These are phyloP conservation scores for Ascochyta rabiei DNA, from an alignment of 2,329 filamentous ascomycete genomes.

Conservation along the genomic window DNA sequence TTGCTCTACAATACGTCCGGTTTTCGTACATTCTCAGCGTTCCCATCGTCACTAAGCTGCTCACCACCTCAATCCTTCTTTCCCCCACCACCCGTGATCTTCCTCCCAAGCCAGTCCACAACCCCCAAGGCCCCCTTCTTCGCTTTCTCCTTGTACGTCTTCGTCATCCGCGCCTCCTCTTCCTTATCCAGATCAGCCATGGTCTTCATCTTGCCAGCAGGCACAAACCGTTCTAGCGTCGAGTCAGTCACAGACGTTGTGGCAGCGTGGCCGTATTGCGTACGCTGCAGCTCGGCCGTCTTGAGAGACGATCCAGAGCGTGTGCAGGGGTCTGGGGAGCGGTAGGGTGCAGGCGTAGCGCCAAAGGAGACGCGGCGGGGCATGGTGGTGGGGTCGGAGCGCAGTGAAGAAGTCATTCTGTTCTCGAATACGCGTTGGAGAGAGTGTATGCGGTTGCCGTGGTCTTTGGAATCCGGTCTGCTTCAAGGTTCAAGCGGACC, in stretches of 20 bases:
- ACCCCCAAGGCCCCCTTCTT: neutral
- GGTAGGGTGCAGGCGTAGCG: neutral
- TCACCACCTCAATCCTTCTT: neutral
- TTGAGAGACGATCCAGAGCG: neutral
- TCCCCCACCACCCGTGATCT: neutral
- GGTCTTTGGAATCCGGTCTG: neutral
- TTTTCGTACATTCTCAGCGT: too few relatives aligned
- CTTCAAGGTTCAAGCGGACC: neutral
- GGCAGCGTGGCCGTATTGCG: neutral
- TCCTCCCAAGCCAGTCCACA: neutral
- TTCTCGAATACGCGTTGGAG: neutral
- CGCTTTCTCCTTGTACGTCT: neutral
- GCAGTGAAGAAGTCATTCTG: neutral
- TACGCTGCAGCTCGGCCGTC: neutral
- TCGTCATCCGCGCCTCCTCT: constrained; percentile 6
- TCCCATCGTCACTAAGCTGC: neutral
- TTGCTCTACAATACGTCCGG: too few relatives aligned
- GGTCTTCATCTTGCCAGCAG: constrained; percentile 10
- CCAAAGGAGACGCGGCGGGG: neutral
- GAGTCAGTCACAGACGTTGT: neutral
- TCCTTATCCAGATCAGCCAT: constrained; percentile 18
- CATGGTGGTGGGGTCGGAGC: neutral
- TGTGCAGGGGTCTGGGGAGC: neutral
- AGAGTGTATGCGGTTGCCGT: neutral
- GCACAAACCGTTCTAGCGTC: neutral